Conservation (phyloP, 1,284 basidiomycete genomes). For the Exobasidium rhododendri region DNA sequence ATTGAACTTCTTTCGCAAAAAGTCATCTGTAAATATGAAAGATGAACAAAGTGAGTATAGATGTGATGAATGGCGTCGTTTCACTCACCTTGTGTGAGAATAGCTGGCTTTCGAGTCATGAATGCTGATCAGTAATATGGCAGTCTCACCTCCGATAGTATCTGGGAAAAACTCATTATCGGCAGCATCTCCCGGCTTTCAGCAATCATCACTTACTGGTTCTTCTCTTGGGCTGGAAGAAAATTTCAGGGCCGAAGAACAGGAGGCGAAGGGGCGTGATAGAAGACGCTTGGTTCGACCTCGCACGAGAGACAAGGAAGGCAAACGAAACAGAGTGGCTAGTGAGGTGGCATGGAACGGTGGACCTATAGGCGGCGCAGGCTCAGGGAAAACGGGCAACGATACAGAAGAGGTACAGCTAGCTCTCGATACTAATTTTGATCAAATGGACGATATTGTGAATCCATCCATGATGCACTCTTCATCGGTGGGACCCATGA, state of each 20-base stretch:
- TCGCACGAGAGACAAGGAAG: slow-evolving; percentile 21
- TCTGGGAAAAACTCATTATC: too few relatives aligned
- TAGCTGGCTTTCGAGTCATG: too few relatives aligned
- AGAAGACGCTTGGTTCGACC: slow-evolving; percentile 15
- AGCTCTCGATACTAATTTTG: slow-evolving; percentile 72
- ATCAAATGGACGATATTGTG: slow-evolving; percentile 79
- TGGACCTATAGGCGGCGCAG: not conserved
- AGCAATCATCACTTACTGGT: too few relatives aligned
- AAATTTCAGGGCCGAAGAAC: slow-evolving; percentile 2
- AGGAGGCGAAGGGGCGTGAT: not conserved
- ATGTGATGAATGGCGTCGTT: too few relatives aligned
- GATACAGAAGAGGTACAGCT: slow-evolving; percentile 33
- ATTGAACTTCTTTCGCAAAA: slow-evolving; percentile 43
- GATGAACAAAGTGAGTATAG: slow-evolving; percentile 10
- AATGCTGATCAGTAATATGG: too few relatives aligned
- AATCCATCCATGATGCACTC: slow-evolving; percentile 56
- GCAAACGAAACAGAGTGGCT: not conserved
- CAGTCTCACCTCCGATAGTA: too few relatives aligned
- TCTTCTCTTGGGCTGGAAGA: slow-evolving; percentile 1
- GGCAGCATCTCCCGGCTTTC: too few relatives aligned
- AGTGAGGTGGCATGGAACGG: not conserved
- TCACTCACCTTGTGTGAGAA: too few relatives aligned
- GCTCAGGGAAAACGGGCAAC: not conserved
- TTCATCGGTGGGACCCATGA: slow-evolving; percentile 18
- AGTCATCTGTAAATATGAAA: slow-evolving; percentile 21